phyloP scores from a whole-genome alignment of 208 protist species.

The Trypanosoma avium region DNA sequence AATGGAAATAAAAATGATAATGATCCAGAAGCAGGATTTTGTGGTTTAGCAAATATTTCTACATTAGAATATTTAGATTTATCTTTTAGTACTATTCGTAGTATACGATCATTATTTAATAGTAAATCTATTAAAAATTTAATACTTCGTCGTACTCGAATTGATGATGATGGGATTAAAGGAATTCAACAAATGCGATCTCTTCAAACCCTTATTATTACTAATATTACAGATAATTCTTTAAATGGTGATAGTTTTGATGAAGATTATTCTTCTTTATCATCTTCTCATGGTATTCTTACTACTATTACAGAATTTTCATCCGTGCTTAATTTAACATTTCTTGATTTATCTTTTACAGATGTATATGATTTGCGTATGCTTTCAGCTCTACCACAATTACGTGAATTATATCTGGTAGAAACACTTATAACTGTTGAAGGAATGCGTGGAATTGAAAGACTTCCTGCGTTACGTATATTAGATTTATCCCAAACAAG shows the following conservation, averaged over 20 bases:
- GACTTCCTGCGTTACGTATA: slow-evolving; percentile 12
- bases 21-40: slow-evolving; percentile 49
- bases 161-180: slow-evolving; percentile 55
- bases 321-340: slow-evolving; percentile 3
- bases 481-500: slow-evolving; percentile 78
- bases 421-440: slow-evolving; percentile 40
- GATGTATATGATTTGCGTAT: slow-evolving; percentile 36
- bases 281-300: not conserved
- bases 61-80: slow-evolving; percentile 69
- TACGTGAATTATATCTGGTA: slow-evolving; percentile 24
- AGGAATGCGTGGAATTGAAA: slow-evolving; percentile 61
- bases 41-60: slow-evolving; percentile 53
- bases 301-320: slow-evolving; percentile 11
- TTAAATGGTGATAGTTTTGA: too few relatives aligned
- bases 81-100: slow-evolving; percentile 59
- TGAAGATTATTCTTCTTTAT: slow-evolving; percentile 18
- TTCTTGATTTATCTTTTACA: slow-evolving; percentile 25
- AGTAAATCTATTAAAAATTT: slow-evolving; percentile 63
- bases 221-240: slow-evolving; percentile 43
- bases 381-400: slow-evolving; percentile 18
- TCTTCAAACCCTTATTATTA: slow-evolving; percentile 59
- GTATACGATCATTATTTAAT: slow-evolving; percentile 49
- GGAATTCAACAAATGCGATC: slow-evolving; percentile 44
- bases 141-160: slow-evolving; percentile 49
- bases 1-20: not conserved